Evolutionary conservation across 2,329 filamentous ascomycete species (phyloP).

Genomic region (Aureobasidium mangrovei): DNA sequence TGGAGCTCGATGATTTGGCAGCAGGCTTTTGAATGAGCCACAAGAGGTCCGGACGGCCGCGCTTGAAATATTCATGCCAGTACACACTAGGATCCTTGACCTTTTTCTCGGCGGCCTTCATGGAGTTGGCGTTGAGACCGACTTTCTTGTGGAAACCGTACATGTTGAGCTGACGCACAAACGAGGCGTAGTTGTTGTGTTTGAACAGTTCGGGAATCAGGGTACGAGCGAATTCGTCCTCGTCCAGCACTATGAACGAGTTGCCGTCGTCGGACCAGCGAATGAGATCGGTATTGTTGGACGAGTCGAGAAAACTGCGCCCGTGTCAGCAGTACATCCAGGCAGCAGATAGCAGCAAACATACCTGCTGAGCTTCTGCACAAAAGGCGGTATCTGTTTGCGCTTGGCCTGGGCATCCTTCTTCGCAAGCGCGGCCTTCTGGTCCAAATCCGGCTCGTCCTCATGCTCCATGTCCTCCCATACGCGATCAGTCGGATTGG

Average conservation of each 20-base stretch:
- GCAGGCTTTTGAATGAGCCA: slow-evolving; percentile 97
- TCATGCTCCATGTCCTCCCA: slow-evolving; percentile 48
- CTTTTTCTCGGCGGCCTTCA: slow-evolving; percentile 93
- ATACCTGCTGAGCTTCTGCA: slow-evolving; percentile 95
- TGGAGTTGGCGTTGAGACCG: slow-evolving; percentile 87
- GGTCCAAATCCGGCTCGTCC: slow-evolving; percentile 69
- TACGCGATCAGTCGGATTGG: slow-evolving; percentile 27
- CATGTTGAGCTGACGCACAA: slow-evolving; percentile 60
- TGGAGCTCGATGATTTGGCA: slow-evolving; percentile 47
- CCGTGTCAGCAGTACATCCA: slow-evolving; percentile 13
- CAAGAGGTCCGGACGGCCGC: slow-evolving; percentile 80
- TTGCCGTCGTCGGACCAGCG: slow-evolving; percentile 95
- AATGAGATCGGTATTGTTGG: slow-evolving; percentile 88
- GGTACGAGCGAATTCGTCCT: slow-evolving; percentile 75
- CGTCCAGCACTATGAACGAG: slow-evolving; percentile 92
- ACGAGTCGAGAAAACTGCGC: slow-evolving; percentile 79
- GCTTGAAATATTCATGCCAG: slow-evolving; percentile 91
- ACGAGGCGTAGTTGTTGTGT: slow-evolving; percentile 71
- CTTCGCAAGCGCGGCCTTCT: slow-evolving; percentile 71
- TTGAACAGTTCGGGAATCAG: slow-evolving; percentile 70
- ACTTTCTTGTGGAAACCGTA: slow-evolving; percentile 49
- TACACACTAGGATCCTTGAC: slow-evolving; percentile 94
- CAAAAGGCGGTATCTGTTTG: slow-evolving; percentile 95
- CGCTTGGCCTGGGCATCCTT: slow-evolving; percentile 80
- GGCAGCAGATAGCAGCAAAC: slow-evolving; percentile 23